These are phyloP conservation scores for Nannochloropsis gaditana DNA, from an alignment of 108 stramenopile species.

Conservation along the genomic window DNA sequence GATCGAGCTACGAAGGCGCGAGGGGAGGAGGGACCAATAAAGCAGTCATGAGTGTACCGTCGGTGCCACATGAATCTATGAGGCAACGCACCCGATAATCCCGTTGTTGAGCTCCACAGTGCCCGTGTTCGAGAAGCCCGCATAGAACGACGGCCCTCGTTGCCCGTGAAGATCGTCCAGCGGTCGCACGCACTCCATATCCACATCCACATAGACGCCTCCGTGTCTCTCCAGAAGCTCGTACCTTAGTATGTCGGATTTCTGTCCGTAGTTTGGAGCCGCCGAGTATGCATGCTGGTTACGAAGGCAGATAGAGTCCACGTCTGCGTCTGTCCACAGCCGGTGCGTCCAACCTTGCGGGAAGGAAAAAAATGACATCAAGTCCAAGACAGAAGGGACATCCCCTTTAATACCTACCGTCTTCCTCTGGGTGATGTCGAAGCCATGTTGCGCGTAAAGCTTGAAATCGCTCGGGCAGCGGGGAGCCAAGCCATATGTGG, in stretches of 20 bases:
- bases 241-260: slow-evolving; percentile 41
- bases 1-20: background rate
- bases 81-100: slow-evolving; percentile 31
- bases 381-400: too few species aligned
- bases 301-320: slow-evolving; percentile 26
- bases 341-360: slow-evolving; percentile 26
- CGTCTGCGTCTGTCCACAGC: slow-evolving; percentile 35
- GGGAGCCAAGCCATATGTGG: slow-evolving; percentile 42
- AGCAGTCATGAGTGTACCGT: background rate
- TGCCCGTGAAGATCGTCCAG: slow-evolving; percentile 34
- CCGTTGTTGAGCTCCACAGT: slow-evolving; percentile 48
- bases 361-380: background rate
- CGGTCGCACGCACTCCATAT: slow-evolving; percentile 34
- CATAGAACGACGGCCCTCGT: slow-evolving; percentile 28
- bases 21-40: background rate
- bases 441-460: slow-evolving; percentile 32
- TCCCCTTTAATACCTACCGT: background rate
- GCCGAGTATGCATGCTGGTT: slow-evolving; percentile 34
- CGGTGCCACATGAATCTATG: background rate
- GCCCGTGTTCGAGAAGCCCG: slow-evolving; percentile 42
- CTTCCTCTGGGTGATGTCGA: slow-evolving; percentile 19
- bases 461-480: slow-evolving; percentile 24
- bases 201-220: slow-evolving; percentile 40
- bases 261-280: slow-evolving; percentile 42
- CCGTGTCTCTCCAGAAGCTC: slow-evolving; percentile 39